Evolutionary conservation across 176 grass and related monocot genomes (phyloP).

Genomic region (Carex kokanica): DNA sequence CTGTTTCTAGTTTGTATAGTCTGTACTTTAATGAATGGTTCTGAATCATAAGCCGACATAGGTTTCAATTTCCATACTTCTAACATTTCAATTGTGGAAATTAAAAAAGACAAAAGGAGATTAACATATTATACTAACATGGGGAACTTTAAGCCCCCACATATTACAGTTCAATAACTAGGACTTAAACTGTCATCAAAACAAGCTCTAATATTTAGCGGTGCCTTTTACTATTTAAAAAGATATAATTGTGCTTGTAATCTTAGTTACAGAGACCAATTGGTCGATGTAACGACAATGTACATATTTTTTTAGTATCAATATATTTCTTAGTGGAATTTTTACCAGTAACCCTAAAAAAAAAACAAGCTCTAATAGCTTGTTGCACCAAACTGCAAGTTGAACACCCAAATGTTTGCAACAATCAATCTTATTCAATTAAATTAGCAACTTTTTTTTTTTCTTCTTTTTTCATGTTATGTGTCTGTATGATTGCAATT

Average conservation of each 20-base stretch:
- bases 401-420: neutral
- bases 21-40: neutral
- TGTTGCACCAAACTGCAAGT: neutral
- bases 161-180: slow-evolving; percentile 6
- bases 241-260: no score
- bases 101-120: neutral
- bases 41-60: neutral
- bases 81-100: neutral
- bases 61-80: neutral
- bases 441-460: neutral
- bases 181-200: neutral
- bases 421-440: neutral
- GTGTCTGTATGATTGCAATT: neutral
- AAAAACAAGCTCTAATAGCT: neutral
- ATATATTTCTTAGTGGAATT: no score
- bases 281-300: no score
- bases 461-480: neutral
- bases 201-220: neutral
- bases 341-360: no score
- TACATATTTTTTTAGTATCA: no score
- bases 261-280: no score
- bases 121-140: neutral
- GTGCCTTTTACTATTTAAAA: no score
- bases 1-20: neutral
- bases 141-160: neutral